A percentile compares a stretch with the other conserved stretches of the same genome.
phyloP scores from a whole-genome alignment of 108 stramenopile species.

The Chaetoceros tenuissimus region DNA sequence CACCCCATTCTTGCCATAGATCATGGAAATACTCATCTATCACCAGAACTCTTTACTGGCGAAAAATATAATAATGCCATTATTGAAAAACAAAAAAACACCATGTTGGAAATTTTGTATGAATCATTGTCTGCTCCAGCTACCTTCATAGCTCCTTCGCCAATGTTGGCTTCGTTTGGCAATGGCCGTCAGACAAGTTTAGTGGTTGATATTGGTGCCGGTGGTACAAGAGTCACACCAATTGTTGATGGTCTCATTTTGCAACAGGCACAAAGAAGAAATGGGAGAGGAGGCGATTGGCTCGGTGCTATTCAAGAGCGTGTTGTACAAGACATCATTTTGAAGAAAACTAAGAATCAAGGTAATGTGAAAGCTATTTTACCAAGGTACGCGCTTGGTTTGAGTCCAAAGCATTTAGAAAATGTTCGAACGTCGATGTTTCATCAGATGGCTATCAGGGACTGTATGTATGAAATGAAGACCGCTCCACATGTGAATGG shows the following conservation, averaged over 20 bases:
- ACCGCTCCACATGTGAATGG: constrained; percentile 25
- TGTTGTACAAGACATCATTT: constrained; percentile 14
- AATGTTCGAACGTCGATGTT: constrained; percentile 14
- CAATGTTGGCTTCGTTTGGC: constrained; percentile 77
- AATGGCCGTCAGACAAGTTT: constrained; percentile 70
- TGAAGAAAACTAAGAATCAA: constrained; percentile 3
- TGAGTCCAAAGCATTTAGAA: background rate
- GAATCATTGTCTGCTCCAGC: constrained; percentile 68
- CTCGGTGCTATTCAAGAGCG: constrained; percentile 35
- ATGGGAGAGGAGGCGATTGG: constrained; percentile 75
- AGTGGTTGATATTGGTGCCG: constrained; percentile 69
- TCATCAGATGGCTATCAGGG: constrained; percentile 62
- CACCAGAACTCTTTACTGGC: background rate
- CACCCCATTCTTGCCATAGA: constrained; percentile 43
- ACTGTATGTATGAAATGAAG: constrained; percentile 72
- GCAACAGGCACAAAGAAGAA: constrained; percentile 51
- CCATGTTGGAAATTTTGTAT: constrained; percentile 59
- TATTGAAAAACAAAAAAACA: constrained; percentile 34
- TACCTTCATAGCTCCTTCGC: constrained; percentile 59
- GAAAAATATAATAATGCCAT: constrained; percentile 12
- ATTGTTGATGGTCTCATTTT: constrained; percentile 72
- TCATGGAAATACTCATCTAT: constrained; percentile 25
- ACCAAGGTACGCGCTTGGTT: constrained; percentile 1
- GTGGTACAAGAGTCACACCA: constrained; percentile 63
- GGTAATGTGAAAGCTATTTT: background rate